These are phyloP conservation scores for Xerocomus brunneocitrinus DNA, from an alignment of 768 basidiomycete species.

Conservation along the genomic window DNA sequence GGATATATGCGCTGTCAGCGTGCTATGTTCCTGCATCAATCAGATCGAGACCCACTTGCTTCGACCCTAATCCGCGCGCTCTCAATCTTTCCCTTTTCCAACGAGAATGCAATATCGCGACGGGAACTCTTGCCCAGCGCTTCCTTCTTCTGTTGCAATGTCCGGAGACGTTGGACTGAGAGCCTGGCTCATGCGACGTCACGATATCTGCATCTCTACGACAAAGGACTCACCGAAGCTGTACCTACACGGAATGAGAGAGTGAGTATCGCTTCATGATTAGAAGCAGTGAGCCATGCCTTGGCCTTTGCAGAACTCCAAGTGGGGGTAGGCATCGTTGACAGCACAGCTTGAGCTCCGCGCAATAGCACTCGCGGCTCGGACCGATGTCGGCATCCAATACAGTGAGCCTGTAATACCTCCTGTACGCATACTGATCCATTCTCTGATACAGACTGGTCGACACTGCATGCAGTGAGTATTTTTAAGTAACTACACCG, in stretches of 20 bases:
- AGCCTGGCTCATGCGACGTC: constrained; percentile 44
- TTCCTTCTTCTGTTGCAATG: constrained; percentile 87
- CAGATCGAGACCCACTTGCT: constrained; percentile 49
- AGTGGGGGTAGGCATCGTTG: constrained; percentile 29
- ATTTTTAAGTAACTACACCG: background rate
- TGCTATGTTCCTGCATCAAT: background rate
- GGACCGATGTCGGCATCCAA: constrained; percentile 7
- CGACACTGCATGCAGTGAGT: background rate
- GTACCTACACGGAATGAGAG: constrained; percentile 33
- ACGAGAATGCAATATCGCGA: constrained; percentile 73
- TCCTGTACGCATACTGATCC: background rate
- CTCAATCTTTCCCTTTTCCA: constrained; percentile 79
- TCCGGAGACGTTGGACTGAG: constrained; percentile 80
- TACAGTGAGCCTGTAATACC: no score
- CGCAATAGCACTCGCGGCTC: constrained; percentile 2
- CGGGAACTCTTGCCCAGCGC: constrained; percentile 73
- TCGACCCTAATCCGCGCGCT: constrained; percentile 85
- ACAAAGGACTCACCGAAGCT: constrained; percentile 38
- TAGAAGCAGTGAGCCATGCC: constrained; percentile 27
- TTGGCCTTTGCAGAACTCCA: constrained; percentile 66
- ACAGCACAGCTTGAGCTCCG: background rate
- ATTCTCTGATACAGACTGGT: background rate
- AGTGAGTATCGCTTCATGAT: constrained; percentile 5
- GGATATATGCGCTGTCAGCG: constrained; percentile 17
- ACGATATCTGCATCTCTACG: background rate